A percentile compares a stretch with the other conserved stretches of the same genome.
Evolutionary conservation across 108 stramenopile species (phyloP).

Genomic region (Conticribra weissflogii): DNA sequence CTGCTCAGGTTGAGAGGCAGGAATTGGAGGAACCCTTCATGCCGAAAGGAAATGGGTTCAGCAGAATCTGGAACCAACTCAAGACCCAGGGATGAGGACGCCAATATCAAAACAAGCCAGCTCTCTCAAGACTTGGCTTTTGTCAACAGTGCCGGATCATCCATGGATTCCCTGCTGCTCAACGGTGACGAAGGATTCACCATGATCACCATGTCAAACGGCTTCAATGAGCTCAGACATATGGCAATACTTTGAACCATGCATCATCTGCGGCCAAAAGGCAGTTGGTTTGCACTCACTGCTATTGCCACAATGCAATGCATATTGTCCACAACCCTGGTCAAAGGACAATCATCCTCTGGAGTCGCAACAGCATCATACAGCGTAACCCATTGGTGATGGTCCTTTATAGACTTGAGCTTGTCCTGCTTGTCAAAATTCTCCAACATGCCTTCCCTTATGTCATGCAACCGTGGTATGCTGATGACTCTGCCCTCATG

Average conservation of each 20-base stretch:
- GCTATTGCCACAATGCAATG: slow-evolving; percentile 21
- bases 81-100: no score
- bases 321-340: slow-evolving; percentile 5
- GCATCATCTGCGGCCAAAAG: slow-evolving; percentile 36
- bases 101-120: no score
- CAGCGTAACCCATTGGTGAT: slow-evolving; percentile 50
- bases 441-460: slow-evolving; percentile 6
- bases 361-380: slow-evolving; percentile 15
- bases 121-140: no score
- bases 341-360: neutral
- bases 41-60: no score
- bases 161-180: no score
- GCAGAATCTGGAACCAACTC: no score
- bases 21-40: no score
- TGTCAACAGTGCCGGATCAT: no score
- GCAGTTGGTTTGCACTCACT: slow-evolving; percentile 35
- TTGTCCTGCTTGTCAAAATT: slow-evolving; percentile 19
- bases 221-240: slow-evolving; percentile 36
- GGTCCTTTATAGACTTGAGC: slow-evolving; percentile 35
- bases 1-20: no score
- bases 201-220: slow-evolving; percentile 27
- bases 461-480: slow-evolving; percentile 39
- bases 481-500: slow-evolving; percentile 31
- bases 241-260: slow-evolving; percentile 45
- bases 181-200: no score